These are phyloP conservation scores for Neurospora intermedia DNA, from an alignment of 495 filamentous ascomycete genomes.

Conservation along the genomic window DNA sequence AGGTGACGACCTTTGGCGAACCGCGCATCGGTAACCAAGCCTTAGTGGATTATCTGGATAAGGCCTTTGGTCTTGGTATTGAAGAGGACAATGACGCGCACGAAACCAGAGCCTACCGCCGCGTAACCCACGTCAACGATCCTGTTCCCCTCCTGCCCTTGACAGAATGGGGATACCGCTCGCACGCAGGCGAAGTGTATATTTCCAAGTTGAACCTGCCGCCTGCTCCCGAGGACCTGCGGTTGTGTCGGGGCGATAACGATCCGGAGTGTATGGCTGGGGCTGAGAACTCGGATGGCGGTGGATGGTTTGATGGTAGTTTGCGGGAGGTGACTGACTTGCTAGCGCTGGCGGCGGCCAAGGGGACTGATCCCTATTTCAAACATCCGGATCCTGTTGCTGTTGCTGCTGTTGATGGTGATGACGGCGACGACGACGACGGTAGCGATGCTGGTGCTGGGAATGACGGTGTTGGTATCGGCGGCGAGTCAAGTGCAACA, in stretches of 20 bases:
- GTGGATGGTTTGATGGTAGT: conserved; percentile 1
- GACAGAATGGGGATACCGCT: conserved; percentile 72
- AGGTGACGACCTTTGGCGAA: conserved; percentile 88
- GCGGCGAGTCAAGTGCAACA: background rate
- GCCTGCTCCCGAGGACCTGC: conserved; percentile 56
- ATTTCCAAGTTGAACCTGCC: conserved; percentile 62
- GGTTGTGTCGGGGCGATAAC: conserved; percentile 55
- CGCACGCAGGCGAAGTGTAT: conserved; percentile 79
- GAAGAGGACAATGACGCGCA: conserved; percentile 7
- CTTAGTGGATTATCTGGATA: conserved; percentile 58
- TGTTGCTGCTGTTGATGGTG: background rate
- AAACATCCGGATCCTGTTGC: background rate
- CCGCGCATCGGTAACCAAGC: conserved; percentile 71
- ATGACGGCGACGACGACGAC: background rate
- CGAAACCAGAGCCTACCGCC: conserved; percentile 44
- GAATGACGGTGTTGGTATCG: background rate
- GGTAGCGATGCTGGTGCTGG: background rate
- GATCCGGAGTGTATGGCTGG: conserved; percentile 64
- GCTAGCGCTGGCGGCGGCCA: conserved; percentile 9
- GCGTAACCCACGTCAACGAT: conserved; percentile 78
- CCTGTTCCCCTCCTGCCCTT: conserved; percentile 84
- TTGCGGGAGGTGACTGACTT: background rate
- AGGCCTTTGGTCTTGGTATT: conserved; percentile 44
- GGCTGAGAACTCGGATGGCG: conserved; percentile 26
- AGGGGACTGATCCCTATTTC: conserved; percentile 5